Evolutionary conservation across 2,329 filamentous ascomycete species (phyloP).

Genomic region (Fonsecaea pedrosoi): DNA sequence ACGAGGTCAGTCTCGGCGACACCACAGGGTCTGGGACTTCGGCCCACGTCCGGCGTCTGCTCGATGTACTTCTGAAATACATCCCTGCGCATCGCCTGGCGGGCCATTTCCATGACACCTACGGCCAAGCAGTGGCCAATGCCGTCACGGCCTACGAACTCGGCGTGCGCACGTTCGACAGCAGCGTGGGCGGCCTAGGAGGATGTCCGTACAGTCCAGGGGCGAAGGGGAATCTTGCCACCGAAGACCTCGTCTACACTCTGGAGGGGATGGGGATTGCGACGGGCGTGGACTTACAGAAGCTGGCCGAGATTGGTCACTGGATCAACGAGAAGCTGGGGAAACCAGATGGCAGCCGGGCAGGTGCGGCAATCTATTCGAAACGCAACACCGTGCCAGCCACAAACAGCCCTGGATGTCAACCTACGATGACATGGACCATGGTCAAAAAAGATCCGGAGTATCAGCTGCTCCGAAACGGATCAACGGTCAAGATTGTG

Average conservation of each 20-base stretch:
- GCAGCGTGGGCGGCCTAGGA: conserved; percentile 78
- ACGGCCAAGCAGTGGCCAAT: conserved; percentile 82
- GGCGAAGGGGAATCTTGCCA: conserved; percentile 84
- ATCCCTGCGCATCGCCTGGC: conserved; percentile 75
- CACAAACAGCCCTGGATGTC: not conserved
- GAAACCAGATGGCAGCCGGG: conserved; percentile 68
- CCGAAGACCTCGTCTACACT: conserved; percentile 82
- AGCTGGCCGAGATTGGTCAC: conserved; percentile 70
- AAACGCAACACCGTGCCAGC: conserved; percentile 6
- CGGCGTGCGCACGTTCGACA: conserved; percentile 79
- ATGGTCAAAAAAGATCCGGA: conserved; percentile 35
- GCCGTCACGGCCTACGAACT: conserved; percentile 77
- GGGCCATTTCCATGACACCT: conserved; percentile 89
- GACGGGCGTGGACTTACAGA: conserved; percentile 54
- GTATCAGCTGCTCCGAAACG: conserved; percentile 43
- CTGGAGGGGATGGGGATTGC: conserved; percentile 61
- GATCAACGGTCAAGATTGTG: conserved; percentile 35
- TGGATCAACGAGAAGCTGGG: conserved; percentile 75
- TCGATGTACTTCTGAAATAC: conserved; percentile 44
- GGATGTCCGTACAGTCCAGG: conserved; percentile 86
- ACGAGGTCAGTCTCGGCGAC: conserved; percentile 88
- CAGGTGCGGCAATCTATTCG: conserved; percentile 62
- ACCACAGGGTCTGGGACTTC: conserved; percentile 88
- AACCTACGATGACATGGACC: conserved; percentile 34
- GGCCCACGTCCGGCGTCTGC: conserved; percentile 43